A percentile compares a stretch with the other conserved stretches of the same genome.
These are phyloP conservation scores for Fusarium pseudograminearum DNA, from an alignment of 2,329 filamentous ascomycete genomes.

Conservation along the genomic window DNA sequence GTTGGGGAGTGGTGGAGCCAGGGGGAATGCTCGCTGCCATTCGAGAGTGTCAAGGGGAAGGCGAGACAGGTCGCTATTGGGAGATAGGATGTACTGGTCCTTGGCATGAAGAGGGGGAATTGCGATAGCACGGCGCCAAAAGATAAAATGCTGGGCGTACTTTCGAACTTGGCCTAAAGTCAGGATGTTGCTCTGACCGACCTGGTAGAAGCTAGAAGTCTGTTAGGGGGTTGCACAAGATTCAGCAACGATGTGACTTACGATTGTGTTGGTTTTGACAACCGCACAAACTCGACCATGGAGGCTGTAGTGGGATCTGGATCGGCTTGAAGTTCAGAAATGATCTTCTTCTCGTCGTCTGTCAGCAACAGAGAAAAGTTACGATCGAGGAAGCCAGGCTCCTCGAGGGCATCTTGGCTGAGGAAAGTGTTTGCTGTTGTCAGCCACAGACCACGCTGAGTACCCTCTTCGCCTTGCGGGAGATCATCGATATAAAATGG, in stretches of 20 bases:
- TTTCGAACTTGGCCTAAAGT: conserved; percentile 84
- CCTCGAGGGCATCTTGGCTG: conserved; percentile 74
- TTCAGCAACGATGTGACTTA: conserved; percentile 51
- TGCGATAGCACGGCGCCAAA: conserved; percentile 92
- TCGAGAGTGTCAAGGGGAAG: conserved; percentile 76
- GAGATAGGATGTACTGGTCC: conserved; percentile 91
- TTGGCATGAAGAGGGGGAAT: conserved; percentile 91
- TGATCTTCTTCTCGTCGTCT: conserved; percentile 80
- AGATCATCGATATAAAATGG: conserved; percentile 79
- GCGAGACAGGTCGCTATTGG: conserved; percentile 83
- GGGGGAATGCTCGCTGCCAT: conserved; percentile 84
- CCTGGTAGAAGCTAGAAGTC: conserved; percentile 69
- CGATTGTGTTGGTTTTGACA: conserved; percentile 76
- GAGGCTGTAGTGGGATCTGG: conserved; percentile 79
- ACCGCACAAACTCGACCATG: conserved; percentile 83
- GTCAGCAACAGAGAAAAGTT: conserved; percentile 89
- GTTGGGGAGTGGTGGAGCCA: conserved; percentile 83
- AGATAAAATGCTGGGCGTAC: conserved; percentile 92
- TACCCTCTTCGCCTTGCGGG: conserved; percentile 74
- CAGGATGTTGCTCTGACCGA: conserved; percentile 77
- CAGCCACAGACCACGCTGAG: conserved; percentile 82
- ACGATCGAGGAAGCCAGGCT: conserved; percentile 79
- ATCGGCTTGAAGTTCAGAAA: conserved; percentile 80
- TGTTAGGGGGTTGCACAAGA: neutral
- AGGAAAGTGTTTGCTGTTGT: conserved; percentile 85